These are phyloP conservation scores for Pseudogymnoascus sp. DNA, from an alignment of 2,329 filamentous ascomycete species.

Conservation along the genomic window DNA sequence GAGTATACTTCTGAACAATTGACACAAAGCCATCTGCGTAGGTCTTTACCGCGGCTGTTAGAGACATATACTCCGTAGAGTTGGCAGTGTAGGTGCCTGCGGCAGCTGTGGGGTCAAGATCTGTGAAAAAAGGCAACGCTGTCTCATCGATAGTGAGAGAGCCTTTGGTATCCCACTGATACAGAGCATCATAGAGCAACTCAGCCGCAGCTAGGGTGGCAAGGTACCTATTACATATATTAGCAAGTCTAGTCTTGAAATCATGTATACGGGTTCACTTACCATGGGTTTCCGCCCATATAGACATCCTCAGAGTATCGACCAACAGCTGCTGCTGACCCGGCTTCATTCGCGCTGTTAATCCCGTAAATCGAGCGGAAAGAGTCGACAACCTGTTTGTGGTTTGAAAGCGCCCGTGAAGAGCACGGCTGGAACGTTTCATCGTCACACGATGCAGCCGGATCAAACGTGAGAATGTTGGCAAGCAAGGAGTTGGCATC, in stretches of 20 bases:
- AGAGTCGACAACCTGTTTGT: slow-evolving; percentile 67
- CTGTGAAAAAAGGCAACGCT: slow-evolving; percentile 65
- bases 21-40: slow-evolving; percentile 55
- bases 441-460: slow-evolving; percentile 57
- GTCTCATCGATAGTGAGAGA: slow-evolving; percentile 56
- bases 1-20: slow-evolving; percentile 42
- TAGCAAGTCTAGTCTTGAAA: not conserved
- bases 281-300: slow-evolving; percentile 72
- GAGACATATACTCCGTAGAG: not conserved
- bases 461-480: slow-evolving; percentile 64
- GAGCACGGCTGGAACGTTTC: slow-evolving; percentile 63
- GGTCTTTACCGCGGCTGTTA: slow-evolving; percentile 43
- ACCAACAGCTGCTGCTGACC: slow-evolving; percentile 54
- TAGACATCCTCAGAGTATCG: slow-evolving; percentile 68
- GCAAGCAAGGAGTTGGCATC: slow-evolving; percentile 64
- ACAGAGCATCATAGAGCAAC: slow-evolving; percentile 68
- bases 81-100: slow-evolving; percentile 48
- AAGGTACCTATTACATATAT: slow-evolving; percentile 43
- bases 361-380: slow-evolving; percentile 65
- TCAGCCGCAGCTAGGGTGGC: slow-evolving; percentile 71
- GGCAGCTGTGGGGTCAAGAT: slow-evolving; percentile 56
- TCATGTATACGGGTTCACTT: not conserved
- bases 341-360: slow-evolving; percentile 56
- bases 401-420: slow-evolving; percentile 57
- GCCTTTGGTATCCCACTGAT: slow-evolving; percentile 58